Evolutionary conservation across 2,329 filamentous ascomycete species (phyloP).

Genomic region (Neonectria punicea): DNA sequence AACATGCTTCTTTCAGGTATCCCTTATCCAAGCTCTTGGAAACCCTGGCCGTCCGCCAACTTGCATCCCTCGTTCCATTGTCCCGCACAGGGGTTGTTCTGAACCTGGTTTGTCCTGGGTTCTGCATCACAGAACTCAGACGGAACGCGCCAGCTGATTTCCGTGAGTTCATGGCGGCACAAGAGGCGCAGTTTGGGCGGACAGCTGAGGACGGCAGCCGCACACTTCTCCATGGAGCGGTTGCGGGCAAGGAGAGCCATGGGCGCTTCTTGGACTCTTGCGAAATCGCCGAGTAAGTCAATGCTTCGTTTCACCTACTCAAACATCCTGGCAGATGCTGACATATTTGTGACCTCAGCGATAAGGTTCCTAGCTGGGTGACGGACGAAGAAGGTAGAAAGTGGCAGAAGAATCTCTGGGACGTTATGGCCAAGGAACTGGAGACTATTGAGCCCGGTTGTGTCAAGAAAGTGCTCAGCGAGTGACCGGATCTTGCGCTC

Average conservation of each 20-base stretch:
- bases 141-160: conserved; percentile 14
- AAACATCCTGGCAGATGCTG: neutral
- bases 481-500: neutral
- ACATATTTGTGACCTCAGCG: conserved; percentile 6
- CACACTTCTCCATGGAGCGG: conserved; percentile 40
- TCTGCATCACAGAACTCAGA: conserved; percentile 41
- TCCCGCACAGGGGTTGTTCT: conserved; percentile 45
- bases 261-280: conserved; percentile 41
- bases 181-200: conserved; percentile 22
- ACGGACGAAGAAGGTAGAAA: conserved; percentile 30
- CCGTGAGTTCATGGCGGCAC: conserved; percentile 2
- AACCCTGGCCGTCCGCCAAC: conserved; percentile 39
- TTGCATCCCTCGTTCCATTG: conserved; percentile 41
- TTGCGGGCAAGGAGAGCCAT: conserved; percentile 42
- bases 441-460: conserved; percentile 44
- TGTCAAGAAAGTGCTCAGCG: conserved; percentile 28
- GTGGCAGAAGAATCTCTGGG: conserved; percentile 43
- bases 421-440: conserved; percentile 40
- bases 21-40: conserved; percentile 43
- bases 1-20: conserved; percentile 29
- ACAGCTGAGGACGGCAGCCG: conserved; percentile 44
- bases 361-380: conserved; percentile 38
- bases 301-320: neutral
- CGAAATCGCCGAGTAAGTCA: conserved; percentile 43
- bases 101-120: conserved; percentile 45